A percentile compares a stretch with the other conserved stretches of the same genome.
These are phyloP conservation scores for Amanita exitialis DNA, from an alignment of 768 basidiomycete species.

Conservation along the genomic window DNA sequence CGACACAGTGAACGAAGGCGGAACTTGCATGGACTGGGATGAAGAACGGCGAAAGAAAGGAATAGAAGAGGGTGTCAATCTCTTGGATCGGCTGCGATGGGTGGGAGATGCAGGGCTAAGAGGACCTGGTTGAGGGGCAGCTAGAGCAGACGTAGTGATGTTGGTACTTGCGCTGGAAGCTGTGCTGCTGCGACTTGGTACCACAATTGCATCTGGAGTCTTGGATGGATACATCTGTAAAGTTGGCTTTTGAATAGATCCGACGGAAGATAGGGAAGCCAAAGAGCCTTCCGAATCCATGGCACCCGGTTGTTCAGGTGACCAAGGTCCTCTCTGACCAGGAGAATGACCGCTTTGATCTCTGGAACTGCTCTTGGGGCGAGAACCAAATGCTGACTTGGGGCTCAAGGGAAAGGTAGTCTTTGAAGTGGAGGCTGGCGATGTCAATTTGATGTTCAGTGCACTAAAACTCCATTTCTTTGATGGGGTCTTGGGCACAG, in stretches of 20 bases:
- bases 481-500: conserved; percentile 67
- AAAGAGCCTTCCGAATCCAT: conserved; percentile 75
- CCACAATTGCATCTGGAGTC: conserved; percentile 51
- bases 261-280: conserved; percentile 63
- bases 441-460: conserved; percentile 65
- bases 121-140: conserved; percentile 46
- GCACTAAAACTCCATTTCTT: conserved; percentile 95
- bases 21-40: conserved; percentile 76
- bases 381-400: conserved; percentile 51
- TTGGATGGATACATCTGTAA: conserved; percentile 36
- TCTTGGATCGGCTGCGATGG: conserved; percentile 62
- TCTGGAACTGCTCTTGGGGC: conserved; percentile 62
- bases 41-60: conserved; percentile 91
- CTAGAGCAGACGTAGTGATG: conserved; percentile 41
- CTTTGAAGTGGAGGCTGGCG: conserved; percentile 42
- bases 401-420: conserved; percentile 56
- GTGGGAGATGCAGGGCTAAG: conserved; percentile 67
- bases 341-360: conserved; percentile 42
- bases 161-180: conserved; percentile 70
- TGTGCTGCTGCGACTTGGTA: conserved; percentile 61
- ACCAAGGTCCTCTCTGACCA: conserved; percentile 47
- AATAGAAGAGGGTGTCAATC: conserved; percentile 86
- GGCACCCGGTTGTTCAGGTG: conserved; percentile 60
- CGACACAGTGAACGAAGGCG: conserved; percentile 37
- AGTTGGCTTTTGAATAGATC: conserved; percentile 47